Evolutionary conservation across 768 basidiomycete species (phyloP).

Genomic region (Serendipita sp.): DNA sequence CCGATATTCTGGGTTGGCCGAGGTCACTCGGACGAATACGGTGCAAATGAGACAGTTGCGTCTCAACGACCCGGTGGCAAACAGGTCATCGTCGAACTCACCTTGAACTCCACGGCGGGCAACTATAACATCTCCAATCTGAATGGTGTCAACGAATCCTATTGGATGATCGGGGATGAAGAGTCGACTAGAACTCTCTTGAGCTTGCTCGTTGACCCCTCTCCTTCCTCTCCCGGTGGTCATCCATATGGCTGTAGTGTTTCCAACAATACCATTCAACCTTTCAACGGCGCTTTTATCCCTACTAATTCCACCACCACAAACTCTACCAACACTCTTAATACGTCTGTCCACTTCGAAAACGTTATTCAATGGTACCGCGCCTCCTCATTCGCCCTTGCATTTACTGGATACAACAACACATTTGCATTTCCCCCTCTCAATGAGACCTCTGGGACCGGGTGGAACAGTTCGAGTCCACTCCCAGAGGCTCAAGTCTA

Average conservation of each 20-base stretch:
- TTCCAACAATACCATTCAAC: background rate
- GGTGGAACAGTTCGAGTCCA: conserved; percentile 15
- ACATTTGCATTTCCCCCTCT: conserved; percentile 1
- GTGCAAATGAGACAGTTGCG: background rate
- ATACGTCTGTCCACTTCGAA: background rate
- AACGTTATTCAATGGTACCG: conserved; percentile 11
- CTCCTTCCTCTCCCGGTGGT: no score
- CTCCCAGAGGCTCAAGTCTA: conserved; percentile 29
- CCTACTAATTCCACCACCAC: no score
- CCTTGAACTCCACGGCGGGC: background rate
- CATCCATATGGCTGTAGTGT: background rate
- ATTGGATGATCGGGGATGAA: background rate
- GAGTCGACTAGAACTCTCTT: background rate
- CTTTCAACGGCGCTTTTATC: background rate
- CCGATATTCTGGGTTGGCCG: background rate
- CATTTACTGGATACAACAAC: conserved; percentile 11
- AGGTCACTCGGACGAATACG: background rate
- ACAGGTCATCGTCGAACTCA: background rate
- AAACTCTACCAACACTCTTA: no score
- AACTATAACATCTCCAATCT: background rate
- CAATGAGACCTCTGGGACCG: background rate
- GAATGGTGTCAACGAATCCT: background rate
- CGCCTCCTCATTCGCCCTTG: conserved; percentile 8
- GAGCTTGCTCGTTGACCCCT: background rate
- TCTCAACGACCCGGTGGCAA: background rate